Conservation (phyloP, 2,329 filamentous ascomycete species). For the Penicillium sp. region DNA sequence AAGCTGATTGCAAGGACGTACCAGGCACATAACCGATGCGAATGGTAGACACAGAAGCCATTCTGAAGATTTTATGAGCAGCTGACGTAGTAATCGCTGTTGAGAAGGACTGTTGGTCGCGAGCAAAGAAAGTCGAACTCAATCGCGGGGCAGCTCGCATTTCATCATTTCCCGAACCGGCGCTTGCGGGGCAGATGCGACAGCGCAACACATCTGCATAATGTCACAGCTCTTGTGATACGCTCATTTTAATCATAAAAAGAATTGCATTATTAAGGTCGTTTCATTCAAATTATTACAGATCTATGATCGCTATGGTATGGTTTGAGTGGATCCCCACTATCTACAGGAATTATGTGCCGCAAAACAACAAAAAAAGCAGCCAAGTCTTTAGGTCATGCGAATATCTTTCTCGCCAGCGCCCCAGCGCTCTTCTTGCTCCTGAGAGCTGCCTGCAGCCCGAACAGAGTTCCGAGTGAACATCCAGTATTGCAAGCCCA, state of each 20-base stretch:
- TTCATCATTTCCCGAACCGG: neutral
- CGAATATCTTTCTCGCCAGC: conserved; percentile 41
- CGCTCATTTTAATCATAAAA: neutral
- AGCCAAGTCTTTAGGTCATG: conserved; percentile 27
- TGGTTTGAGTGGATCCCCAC: conserved; percentile 5
- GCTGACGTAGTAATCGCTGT: neutral
- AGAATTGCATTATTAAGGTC: neutral
- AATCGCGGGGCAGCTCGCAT: conserved; percentile 13
- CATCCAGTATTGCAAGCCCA: conserved; percentile 51
- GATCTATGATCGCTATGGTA: conserved; percentile 10
- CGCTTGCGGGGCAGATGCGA: neutral
- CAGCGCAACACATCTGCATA: neutral
- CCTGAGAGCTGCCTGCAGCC: conserved; percentile 24
- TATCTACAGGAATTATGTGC: conserved; percentile 19
- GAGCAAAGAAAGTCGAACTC: neutral
- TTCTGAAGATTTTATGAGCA: conserved; percentile 13
- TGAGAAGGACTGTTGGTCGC: neutral
- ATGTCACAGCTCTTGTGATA: neutral
- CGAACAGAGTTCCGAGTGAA: conserved; percentile 37
- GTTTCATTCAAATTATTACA: conserved; percentile 8
- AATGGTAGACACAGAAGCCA: conserved; percentile 34
- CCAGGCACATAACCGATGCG: conserved; percentile 51
- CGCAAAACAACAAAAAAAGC: neutral
- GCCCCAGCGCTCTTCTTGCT: conserved; percentile 28
- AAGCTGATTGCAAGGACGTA: conserved; percentile 17